These are phyloP conservation scores for Entomortierella beljakovae DNA, from an alignment of 192 early-diverging fungal genomes.

Conservation along the genomic window DNA sequence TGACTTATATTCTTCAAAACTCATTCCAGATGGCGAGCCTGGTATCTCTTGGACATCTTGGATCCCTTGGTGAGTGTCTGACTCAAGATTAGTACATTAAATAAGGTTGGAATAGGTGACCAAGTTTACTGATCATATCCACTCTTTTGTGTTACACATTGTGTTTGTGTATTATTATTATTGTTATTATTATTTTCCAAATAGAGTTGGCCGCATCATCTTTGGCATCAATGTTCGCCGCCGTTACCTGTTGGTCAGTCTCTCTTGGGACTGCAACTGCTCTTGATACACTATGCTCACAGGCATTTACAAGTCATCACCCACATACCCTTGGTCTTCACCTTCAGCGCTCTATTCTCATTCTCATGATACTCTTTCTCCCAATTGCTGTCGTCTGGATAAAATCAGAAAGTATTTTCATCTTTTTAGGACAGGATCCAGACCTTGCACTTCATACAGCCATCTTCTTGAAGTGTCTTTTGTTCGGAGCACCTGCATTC, in stretches of 20 bases:
- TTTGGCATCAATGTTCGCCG: constrained; percentile 78
- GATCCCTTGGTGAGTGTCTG: constrained; percentile 33
- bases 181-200: not conserved
- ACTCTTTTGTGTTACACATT: not conserved
- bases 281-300: constrained; percentile 81
- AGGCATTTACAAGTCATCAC: constrained; percentile 75
- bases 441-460: constrained; percentile 74
- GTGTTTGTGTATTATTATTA: not conserved
- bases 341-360: constrained; percentile 85
- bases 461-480: constrained; percentile 72
- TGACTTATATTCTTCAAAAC: constrained; percentile 75
- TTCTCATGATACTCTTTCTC: constrained; percentile 75
- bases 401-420: constrained; percentile 76
- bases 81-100: not conserved
- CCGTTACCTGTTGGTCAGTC: constrained; percentile 75
- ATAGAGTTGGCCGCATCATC: constrained; percentile 76
- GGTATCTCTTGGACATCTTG: constrained; percentile 72
- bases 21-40: constrained; percentile 74
- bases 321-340: constrained; percentile 80
- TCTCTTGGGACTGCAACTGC: constrained; percentile 77
- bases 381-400: constrained; percentile 75
- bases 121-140: not conserved
- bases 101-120: not conserved
- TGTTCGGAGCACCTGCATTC: constrained; percentile 80
- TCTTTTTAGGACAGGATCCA: constrained; percentile 80